Evolutionary conservation across 192 early-diverging fungal genomes (phyloP), one percentile per base, ranked within the genome.

Genomic region (Spinellus fusiger): DNA sequence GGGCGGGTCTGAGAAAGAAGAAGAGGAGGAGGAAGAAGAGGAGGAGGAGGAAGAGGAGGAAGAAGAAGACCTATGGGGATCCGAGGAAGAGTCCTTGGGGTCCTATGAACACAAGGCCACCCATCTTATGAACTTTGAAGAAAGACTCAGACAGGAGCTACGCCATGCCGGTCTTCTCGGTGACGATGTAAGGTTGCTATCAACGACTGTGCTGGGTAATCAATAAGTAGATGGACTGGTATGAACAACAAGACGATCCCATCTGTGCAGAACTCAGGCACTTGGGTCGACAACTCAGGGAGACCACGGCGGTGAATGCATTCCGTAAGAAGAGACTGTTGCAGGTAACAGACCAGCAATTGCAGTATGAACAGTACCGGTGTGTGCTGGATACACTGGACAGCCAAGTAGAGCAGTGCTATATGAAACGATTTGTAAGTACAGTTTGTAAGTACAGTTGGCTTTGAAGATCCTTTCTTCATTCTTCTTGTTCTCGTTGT

Each of bases 301-400:
- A 90, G 34, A 84, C 89, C 59, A 76, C 79, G 25, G 70, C 66
- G 33, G 62, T 85, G 29, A 98, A 98, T 70, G 73, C 66, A 16
- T 55, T 54, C 48, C 79, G 92, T 49, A 92, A 89, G 58, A 71
- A 70, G 28, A 69, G 77, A 18, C 69, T 98, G 27, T 68, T 85
- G 13, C 77, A 87, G 2, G 74, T 87, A 4, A 89, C 91, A 4
- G 76, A 80, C 44, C 78, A 85, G 31, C 85, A 87, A 60, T 82
- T 92, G 35, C 91, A 82, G 3, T 92, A 80, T 68, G 92, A 96
- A 61, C 89, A 98, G 73, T 98, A 93, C 75, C 86, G 82, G 26
- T 78, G 84, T 27, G 86, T 96, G 16, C 71, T 95, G 56, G 94
- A 95, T 55, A 88, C 90, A 51, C 76, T 93, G 29, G 92, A 96